Conservation (phyloP, 1,139 yeast species). For the Yamadazyma triangularis region DNA sequence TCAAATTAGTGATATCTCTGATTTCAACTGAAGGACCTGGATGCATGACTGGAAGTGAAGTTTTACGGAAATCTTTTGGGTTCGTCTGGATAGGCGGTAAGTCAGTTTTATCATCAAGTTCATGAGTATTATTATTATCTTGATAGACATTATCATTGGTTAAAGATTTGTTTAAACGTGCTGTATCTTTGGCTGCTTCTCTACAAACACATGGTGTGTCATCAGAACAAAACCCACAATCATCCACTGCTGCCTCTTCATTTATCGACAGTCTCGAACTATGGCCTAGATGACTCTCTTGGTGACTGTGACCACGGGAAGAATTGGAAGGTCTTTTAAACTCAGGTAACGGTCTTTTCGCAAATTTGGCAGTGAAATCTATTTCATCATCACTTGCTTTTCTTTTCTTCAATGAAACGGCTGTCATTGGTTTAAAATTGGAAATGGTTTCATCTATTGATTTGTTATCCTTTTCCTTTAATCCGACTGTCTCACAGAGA, state of each 20-base stretch:
- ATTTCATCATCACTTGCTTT: conserved; percentile 32
- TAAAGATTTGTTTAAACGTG: conserved; percentile 28
- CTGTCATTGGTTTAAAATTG: conserved; percentile 52
- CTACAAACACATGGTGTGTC: conserved; percentile 91
- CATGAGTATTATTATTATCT: conserved; percentile 10
- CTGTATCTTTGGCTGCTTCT: conserved; percentile 68
- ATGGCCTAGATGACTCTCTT: background rate
- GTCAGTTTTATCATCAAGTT: conserved; percentile 20
- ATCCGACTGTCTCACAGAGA: conserved; percentile 63
- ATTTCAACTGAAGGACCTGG: conserved; percentile 63
- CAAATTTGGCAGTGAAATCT: conserved; percentile 52
- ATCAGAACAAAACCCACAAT: conserved; percentile 91
- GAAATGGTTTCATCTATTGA: conserved; percentile 21
- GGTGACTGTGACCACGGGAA: conserved; percentile 3
- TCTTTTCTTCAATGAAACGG: conserved; percentile 50
- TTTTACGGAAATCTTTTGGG: conserved; percentile 20
- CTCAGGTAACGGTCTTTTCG: conserved; percentile 38
- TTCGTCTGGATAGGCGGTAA: conserved; percentile 35
- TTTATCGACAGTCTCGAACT: conserved; percentile 18
- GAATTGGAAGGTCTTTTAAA: conserved; percentile 23
- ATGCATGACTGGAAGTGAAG: conserved; percentile 55
- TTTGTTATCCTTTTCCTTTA: conserved; percentile 23
- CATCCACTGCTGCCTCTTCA: conserved; percentile 57
- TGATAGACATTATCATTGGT: conserved; percentile 13
- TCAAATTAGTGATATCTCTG: conserved; percentile 39